phyloP scores from a whole-genome alignment of 192 early-diverging fungal species.

The Helicostylum pulchrum region DNA sequence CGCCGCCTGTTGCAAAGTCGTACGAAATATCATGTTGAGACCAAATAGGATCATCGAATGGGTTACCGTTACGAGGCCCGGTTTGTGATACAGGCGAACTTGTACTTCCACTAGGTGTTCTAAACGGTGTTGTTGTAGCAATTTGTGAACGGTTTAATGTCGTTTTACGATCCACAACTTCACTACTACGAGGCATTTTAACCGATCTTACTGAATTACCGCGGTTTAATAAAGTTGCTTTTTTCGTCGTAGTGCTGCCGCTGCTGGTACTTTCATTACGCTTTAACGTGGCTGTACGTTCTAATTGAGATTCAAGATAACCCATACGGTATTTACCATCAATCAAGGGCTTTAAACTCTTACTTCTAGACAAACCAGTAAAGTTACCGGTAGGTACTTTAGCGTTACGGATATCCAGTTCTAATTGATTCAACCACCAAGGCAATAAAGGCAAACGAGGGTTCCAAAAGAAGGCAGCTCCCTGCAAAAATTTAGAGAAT shows the following conservation, averaged over 20 bases:
- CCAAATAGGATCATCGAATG: constrained; percentile 33
- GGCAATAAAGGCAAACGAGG: constrained; percentile 41
- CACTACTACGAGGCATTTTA: background rate
- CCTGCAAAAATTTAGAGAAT: constrained; percentile 48
- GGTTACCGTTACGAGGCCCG: constrained; percentile 2
- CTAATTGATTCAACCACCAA: constrained; percentile 43
- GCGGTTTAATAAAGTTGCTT: background rate
- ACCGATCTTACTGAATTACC: background rate
- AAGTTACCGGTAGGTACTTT: constrained; percentile 60
- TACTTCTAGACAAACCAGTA: constrained; percentile 46
- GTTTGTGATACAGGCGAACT: background rate
- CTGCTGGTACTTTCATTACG: constrained; percentile 6
- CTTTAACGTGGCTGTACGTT: constrained; percentile 19
- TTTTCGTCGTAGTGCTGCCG: too few relatives aligned
- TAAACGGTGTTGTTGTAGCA: background rate
- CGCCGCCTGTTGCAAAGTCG: background rate
- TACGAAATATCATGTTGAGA: constrained; percentile 4
- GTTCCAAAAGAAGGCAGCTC: constrained; percentile 40
- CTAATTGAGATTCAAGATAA: constrained; percentile 33
- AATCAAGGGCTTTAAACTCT: constrained; percentile 37
- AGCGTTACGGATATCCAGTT: constrained; percentile 65
- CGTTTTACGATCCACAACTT: background rate
- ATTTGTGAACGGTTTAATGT: too few relatives aligned
- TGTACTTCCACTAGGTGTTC: background rate
- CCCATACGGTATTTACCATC: constrained; percentile 37